A percentile compares a stretch with the other conserved stretches of the same genome.
These are phyloP conservation scores for Lentithecium fluviatile DNA, from an alignment of 495 filamentous ascomycete genomes.

Conservation along the genomic window DNA sequence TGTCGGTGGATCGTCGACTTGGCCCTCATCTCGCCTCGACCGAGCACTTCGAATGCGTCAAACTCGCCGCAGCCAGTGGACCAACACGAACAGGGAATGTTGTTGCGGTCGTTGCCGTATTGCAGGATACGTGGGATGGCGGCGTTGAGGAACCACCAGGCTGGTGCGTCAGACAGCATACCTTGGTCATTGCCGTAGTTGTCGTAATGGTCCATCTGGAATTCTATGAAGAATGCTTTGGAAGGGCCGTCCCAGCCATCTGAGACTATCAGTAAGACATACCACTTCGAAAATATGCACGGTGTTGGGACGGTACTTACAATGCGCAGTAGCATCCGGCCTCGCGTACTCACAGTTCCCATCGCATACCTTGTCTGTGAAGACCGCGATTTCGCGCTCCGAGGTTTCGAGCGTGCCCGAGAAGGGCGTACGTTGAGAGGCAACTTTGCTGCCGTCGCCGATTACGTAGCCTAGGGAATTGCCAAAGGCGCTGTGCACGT, in stretches of 20 bases:
- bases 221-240: slow-evolving; percentile 68
- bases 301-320: slow-evolving; percentile 45
- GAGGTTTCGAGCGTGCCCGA: slow-evolving; percentile 37
- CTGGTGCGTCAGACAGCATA: slow-evolving; percentile 50
- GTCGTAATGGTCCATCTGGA: slow-evolving; percentile 62
- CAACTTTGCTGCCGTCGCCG: slow-evolving; percentile 50
- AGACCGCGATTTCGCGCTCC: slow-evolving; percentile 60
- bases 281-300: background rate
- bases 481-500: slow-evolving; percentile 53
- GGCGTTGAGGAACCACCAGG: slow-evolving; percentile 70
- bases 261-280: slow-evolving; percentile 36
- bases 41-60: slow-evolving; percentile 67
- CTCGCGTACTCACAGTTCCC: slow-evolving; percentile 59
- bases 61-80: slow-evolving; percentile 67
- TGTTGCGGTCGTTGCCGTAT: slow-evolving; percentile 50
- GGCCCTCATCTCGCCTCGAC: slow-evolving; percentile 46
- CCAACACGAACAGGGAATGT: slow-evolving; percentile 64
- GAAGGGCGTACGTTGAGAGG: slow-evolving; percentile 39
- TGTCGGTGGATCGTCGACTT: slow-evolving; percentile 60
- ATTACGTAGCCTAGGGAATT: slow-evolving; percentile 62
- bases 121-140: slow-evolving; percentile 64
- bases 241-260: slow-evolving; percentile 63
- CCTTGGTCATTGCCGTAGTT: slow-evolving; percentile 48
- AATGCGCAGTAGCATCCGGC: slow-evolving; percentile 58
- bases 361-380: slow-evolving; percentile 57